phyloP scores from a whole-genome alignment of 306 rosid species.

The Vigna mungo region DNA sequence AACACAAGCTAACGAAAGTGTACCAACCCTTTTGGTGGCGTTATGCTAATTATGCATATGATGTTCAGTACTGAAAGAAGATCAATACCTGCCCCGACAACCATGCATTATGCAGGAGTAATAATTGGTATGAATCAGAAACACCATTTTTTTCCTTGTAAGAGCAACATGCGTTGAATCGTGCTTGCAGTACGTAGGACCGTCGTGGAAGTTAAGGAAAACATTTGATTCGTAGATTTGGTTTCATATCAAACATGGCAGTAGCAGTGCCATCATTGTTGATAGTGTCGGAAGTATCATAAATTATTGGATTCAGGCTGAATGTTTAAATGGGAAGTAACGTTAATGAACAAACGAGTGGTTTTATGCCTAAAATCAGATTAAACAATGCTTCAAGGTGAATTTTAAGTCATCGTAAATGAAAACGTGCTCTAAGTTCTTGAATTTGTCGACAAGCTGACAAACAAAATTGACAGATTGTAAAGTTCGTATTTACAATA shows the following conservation, averaged over 20 bases:
- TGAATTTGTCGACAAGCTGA: constrained; percentile 20
- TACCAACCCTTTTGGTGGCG: not conserved
- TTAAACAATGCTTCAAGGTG: no score
- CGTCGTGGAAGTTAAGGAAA: constrained; percentile 2
- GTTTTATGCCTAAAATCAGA: no score
- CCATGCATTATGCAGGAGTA: constrained; percentile 8
- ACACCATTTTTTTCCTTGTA: constrained; percentile 24
- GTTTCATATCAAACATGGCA: not conserved
- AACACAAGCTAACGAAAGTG: not conserved
- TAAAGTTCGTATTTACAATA: constrained; percentile 54
- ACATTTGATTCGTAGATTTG: not conserved
- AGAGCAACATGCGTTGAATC: constrained; percentile 34
- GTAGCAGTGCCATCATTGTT: not conserved
- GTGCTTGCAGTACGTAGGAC: constrained; percentile 34
- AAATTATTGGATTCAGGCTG: no score
- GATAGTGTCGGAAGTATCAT: not conserved
- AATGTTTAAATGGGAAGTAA: no score
- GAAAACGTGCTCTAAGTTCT: not conserved
- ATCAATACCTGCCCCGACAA: constrained; percentile 19
- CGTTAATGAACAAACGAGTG: not conserved
- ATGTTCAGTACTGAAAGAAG: not conserved
- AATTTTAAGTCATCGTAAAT: no score
- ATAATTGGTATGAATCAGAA: constrained; percentile 15
- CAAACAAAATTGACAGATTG: constrained; percentile 30
- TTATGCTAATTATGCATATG: not conserved